These are phyloP conservation scores for Neofusicoccum cordaticola DNA, from an alignment of 2,329 filamentous ascomycete species.

Conservation along the genomic window DNA sequence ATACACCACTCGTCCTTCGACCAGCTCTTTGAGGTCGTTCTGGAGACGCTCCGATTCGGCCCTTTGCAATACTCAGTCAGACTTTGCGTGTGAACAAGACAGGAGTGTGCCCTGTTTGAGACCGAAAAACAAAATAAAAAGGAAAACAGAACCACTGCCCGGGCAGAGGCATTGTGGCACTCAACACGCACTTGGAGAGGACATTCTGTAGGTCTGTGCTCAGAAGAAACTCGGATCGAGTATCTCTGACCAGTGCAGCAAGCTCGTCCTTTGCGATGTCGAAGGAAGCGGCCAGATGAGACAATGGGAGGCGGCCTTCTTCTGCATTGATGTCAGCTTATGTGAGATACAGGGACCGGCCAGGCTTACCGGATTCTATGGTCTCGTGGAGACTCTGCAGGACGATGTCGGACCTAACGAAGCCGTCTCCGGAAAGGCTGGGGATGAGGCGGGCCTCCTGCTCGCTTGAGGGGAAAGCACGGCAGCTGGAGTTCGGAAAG, in stretches of 20 bases:
- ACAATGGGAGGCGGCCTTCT: background rate
- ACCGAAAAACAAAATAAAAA: too few species aligned
- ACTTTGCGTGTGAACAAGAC: background rate
- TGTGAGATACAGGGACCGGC: background rate
- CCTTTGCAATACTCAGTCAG: background rate
- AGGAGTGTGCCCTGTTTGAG: too few species aligned
- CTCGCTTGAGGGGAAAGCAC: background rate
- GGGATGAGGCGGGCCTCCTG: slow-evolving; percentile 23
- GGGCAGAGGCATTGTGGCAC: too few species aligned
- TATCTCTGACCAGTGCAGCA: background rate
- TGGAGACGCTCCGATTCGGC: background rate
- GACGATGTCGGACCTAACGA: slow-evolving; percentile 27
- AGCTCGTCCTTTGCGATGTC: slow-evolving; percentile 1
- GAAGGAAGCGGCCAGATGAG: background rate
- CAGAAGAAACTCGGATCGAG: slow-evolving; percentile 21
- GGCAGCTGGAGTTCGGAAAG: slow-evolving; percentile 23
- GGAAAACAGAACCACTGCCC: too few species aligned
- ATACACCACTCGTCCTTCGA: background rate
- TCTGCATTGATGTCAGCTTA: background rate
- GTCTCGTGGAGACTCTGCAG: slow-evolving; percentile 23
- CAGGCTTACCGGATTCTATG: slow-evolving; percentile 16
- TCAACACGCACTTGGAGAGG: slow-evolving; percentile 23
- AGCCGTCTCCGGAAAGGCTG: slow-evolving; percentile 25
- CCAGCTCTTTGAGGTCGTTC: slow-evolving; percentile 1
- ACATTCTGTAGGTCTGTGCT: slow-evolving; percentile 26